A percentile compares a stretch with the other conserved stretches of the same genome.
phyloP scores from a whole-genome alignment of 2,329 filamentous ascomycete species.

The Cytospora schulzeri region DNA sequence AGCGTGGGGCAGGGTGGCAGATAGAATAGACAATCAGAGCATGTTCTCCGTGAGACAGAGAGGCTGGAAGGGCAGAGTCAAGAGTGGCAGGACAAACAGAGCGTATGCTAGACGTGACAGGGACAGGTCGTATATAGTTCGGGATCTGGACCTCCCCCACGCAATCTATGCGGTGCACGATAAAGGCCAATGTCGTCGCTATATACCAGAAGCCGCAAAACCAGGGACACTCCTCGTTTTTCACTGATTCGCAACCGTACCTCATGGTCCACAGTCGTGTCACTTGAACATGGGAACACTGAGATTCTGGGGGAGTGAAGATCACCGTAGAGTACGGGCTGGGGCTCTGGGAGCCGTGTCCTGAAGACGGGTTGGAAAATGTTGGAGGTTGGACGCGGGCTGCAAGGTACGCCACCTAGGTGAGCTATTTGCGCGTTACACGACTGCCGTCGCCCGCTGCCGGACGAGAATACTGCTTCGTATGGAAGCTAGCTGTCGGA shows the following conservation, averaged over 20 bases:
- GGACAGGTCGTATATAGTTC: conserved; percentile 20
- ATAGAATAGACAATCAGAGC: conserved; percentile 6
- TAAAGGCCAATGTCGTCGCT: conserved; percentile 13
- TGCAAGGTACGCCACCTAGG: conserved; percentile 23
- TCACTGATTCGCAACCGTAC: conserved; percentile 16
- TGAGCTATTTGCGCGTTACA: conserved; percentile 26
- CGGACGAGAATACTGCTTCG: conserved; percentile 26
- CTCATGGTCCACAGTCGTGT: conserved; percentile 22
- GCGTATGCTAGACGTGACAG: conserved; percentile 5
- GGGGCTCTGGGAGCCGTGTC: neutral
- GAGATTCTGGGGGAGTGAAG: neutral
- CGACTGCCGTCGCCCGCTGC: conserved; percentile 23
- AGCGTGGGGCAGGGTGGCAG: conserved; percentile 12
- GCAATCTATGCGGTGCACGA: conserved; percentile 4
- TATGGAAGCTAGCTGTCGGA: conserved; percentile 12
- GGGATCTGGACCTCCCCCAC: neutral
- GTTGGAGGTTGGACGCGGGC: conserved; percentile 9
- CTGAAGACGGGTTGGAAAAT: neutral
- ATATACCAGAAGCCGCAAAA: conserved; percentile 15
- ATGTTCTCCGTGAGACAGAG: conserved; percentile 4
- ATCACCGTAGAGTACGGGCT: conserved; percentile 7
- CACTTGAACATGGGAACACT: conserved; percentile 15
- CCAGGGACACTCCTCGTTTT: conserved; percentile 2
- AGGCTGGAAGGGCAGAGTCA: conserved; percentile 8
- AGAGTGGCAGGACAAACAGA: conserved; percentile 2